Evolutionary conservation across 2,329 filamentous ascomycete genomes (phyloP).

Genomic region (Trichoderma afroharzianum): DNA sequence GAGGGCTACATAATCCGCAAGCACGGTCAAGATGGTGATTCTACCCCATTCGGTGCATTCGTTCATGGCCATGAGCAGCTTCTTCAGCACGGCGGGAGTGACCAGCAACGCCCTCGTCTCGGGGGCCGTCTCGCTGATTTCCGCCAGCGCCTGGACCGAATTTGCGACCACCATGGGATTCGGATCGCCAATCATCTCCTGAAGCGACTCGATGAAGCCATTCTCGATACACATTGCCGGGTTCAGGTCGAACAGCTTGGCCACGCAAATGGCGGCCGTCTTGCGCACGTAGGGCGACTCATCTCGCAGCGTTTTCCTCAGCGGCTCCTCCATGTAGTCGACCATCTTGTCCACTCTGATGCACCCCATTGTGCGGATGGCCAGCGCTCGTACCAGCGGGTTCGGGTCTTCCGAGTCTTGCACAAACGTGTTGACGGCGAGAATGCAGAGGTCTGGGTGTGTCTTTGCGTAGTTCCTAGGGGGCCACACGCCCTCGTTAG

Average conservation of each 20-base stretch:
- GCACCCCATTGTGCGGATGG: slow-evolving; percentile 97
- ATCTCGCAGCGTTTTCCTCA: slow-evolving; percentile 92
- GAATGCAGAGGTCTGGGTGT: slow-evolving; percentile 95
- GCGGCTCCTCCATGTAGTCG: slow-evolving; percentile 98
- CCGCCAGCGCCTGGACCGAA: slow-evolving; percentile 86
- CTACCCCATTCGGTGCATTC: slow-evolving; percentile 98
- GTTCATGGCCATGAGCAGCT: slow-evolving; percentile 92
- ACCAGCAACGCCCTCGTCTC: slow-evolving; percentile 86
- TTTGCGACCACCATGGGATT: slow-evolving; percentile 99
- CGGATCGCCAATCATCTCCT: slow-evolving; percentile 94
- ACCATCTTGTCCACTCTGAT: slow-evolving; percentile 99
- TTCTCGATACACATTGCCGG: slow-evolving; percentile 92
- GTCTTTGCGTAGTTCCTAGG: slow-evolving; percentile 97
- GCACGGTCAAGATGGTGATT: slow-evolving; percentile 84
- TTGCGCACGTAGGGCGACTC: slow-evolving; percentile 98
- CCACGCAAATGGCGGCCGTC: slow-evolving; percentile 95
- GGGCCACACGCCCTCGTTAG: neutral
- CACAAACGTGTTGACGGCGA: slow-evolving; percentile 98
- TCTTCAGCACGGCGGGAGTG: slow-evolving; percentile 80
- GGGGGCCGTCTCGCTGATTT: slow-evolving; percentile 86
- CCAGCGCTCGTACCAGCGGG: slow-evolving; percentile 87
- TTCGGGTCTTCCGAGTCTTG: slow-evolving; percentile 99
- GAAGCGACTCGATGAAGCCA: slow-evolving; percentile 87
- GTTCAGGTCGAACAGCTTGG: slow-evolving; percentile 95
- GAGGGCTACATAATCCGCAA: slow-evolving; percentile 82